Conservation (phyloP, 148 eudicot genomes). For the Amaranthus palmeri region DNA sequence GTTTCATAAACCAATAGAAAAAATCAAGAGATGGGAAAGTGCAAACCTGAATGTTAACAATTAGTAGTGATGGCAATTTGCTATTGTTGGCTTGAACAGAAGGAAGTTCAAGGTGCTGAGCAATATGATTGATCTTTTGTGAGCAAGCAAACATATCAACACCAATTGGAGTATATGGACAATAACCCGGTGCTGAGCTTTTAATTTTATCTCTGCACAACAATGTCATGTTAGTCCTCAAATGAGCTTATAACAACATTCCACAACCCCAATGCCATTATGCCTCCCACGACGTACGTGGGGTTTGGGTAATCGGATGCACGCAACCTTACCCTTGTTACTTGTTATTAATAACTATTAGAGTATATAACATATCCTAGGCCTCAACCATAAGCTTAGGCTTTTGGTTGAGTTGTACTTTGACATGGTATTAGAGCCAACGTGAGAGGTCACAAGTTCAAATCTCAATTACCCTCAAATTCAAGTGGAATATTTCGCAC, state of each 20-base stretch:
- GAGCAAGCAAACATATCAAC: slow-evolving; percentile 61
- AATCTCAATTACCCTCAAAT: no score
- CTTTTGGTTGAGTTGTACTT: no score
- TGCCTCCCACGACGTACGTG: no score
- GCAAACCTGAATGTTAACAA: slow-evolving; percentile 79
- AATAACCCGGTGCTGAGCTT: slow-evolving; percentile 48
- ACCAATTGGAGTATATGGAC: slow-evolving; percentile 74
- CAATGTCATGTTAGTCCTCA: slow-evolving; percentile 1
- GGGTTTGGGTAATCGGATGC: no score
- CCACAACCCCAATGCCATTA: no score
- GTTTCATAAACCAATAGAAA: not conserved
- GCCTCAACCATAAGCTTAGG: no score
- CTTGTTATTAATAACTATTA: no score
- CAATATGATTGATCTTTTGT: slow-evolving; percentile 67
- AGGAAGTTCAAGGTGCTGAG: slow-evolving; percentile 73
- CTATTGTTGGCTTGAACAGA: slow-evolving; percentile 32
- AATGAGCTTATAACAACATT: not conserved
- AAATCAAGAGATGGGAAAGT: not conserved
- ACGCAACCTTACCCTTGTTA: no score
- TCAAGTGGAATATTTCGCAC: no score
- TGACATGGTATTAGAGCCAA: no score
- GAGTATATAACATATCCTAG: no score
- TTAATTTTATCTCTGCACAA: slow-evolving; percentile 68
- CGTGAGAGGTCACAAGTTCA: no score
- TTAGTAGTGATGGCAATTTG: slow-evolving; percentile 57